Percentiles rank a stretch among this genome's conserved stretches.
These are phyloP conservation scores for Paraphoma sp. DNA, from an alignment of 2,329 filamentous ascomycete species.

Conservation along the genomic window DNA sequence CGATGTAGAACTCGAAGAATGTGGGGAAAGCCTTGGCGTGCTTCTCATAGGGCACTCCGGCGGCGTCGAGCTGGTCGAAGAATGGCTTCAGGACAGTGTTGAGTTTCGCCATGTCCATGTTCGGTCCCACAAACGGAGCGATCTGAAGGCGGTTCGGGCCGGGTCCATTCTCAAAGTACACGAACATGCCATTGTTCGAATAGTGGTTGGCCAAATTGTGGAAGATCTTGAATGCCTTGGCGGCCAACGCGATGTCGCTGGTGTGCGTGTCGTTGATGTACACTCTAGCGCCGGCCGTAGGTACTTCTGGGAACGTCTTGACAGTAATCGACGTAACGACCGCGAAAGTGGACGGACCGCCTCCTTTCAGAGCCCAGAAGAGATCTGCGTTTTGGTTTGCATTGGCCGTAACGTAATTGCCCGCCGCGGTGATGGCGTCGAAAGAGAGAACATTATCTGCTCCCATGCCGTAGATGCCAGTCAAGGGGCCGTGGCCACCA, in stretches of 20 bases:
- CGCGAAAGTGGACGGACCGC: slow-evolving; percentile 41
- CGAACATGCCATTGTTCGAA: slow-evolving; percentile 42
- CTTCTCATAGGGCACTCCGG: slow-evolving; percentile 38
- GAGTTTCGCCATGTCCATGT: slow-evolving; percentile 36
- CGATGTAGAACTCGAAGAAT: slow-evolving; percentile 46
- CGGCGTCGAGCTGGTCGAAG: slow-evolving; percentile 35
- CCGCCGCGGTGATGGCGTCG: slow-evolving; percentile 48
- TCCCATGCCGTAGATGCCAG: slow-evolving; percentile 46
- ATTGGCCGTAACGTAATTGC: slow-evolving; percentile 41
- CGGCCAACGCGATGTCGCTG: slow-evolving; percentile 37
- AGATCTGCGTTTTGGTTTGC: slow-evolving; percentile 44
- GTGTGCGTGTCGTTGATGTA: slow-evolving; percentile 47
- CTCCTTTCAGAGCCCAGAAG: slow-evolving; percentile 46
- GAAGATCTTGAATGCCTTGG: slow-evolving; percentile 40
- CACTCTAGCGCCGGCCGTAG: slow-evolving; percentile 39
- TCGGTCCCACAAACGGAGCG: slow-evolving; percentile 42
- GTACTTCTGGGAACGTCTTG: slow-evolving; percentile 43
- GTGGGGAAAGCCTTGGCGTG: slow-evolving; percentile 40
- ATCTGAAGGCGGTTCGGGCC: slow-evolving; percentile 38
- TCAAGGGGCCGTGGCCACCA: slow-evolving; percentile 52
- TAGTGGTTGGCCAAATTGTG: slow-evolving; percentile 44
- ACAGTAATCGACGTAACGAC: slow-evolving; percentile 41
- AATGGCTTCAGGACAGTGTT: slow-evolving; percentile 36
- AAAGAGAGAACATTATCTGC: slow-evolving; percentile 48
- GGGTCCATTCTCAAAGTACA: slow-evolving; percentile 41